Base-by-base conservation (phyloP, 1,284 basidiomycete genomes). In the Irpex lacteus region DNA sequence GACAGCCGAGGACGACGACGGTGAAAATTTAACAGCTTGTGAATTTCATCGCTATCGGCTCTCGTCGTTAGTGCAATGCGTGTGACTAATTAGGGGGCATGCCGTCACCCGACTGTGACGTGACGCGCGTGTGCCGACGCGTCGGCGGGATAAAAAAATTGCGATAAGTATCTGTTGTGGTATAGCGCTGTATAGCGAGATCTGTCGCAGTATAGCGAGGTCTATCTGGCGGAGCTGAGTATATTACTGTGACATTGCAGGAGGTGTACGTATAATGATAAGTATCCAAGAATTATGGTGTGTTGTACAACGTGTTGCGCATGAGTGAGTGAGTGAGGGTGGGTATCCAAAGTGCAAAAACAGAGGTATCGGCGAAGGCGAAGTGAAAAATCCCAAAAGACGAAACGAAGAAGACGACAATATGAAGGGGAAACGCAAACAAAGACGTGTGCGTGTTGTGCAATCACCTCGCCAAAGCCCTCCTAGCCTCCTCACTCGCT, bases 401-500 rank as follows among this genome's bases (percentile, higher is more conserved):
- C 38, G 15, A 15, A 44, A 44, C 15, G 38, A 18, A 52, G 4
- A 19, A 19, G 18, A 9, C 49, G 18, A 52, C 7, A 52, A 15
- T 7, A 15, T n/a, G 18, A 52, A 52, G 21, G 21, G 21, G 21
- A 52, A 15, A 52, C 9, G 18, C 49, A 11, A 18, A 52, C 49
- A 18, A 15, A 11, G 13, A 52, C 49, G 13, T 26, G 21, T 26
- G 21, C 21, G 21, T 26, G 21, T 26, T 26, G 21, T 32, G 50
- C 7, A n/a, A 85, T 60, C 79, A 73, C 44, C 81, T 74, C 36
- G 73, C 76, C 61, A 84, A 70, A 47, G 74, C 79, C 72, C 82
- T 87, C 67, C 81, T 77, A 18, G 80, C 81, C 60, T 86, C 85
- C 68, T 85, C 85, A 61, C 75, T 77, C 13, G 81, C 82, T 68